These are phyloP conservation scores for Tuber melanosporum DNA, from an alignment of 495 filamentous ascomycete genomes.

Conservation along the genomic window DNA sequence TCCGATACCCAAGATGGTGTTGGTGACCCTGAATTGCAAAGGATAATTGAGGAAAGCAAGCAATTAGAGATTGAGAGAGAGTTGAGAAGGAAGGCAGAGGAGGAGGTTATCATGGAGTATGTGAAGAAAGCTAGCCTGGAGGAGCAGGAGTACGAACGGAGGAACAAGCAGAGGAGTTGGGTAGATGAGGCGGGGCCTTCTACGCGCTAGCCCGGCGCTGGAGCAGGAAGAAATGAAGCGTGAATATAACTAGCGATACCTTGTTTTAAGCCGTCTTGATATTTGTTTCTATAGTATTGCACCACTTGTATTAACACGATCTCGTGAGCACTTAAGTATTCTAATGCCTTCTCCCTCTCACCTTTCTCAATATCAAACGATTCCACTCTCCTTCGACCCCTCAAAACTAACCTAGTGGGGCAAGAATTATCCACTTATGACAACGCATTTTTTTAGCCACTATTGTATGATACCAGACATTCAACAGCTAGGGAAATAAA, in stretches of 20 bases:
- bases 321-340: neutral
- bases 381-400: neutral
- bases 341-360: neutral
- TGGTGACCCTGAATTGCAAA: slow-evolving; percentile 27
- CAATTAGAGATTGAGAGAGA: slow-evolving; percentile 42
- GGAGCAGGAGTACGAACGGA: slow-evolving; percentile 53
- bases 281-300: neutral
- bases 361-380: neutral
- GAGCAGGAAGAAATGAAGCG: neutral
- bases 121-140: slow-evolving; percentile 69
- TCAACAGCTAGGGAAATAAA: neutral
- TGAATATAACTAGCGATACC: neutral
- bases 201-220: neutral
- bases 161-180: neutral
- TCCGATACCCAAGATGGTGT: slow-evolving; percentile 7
- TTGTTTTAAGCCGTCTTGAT: neutral
- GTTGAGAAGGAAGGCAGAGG: slow-evolving; percentile 52
- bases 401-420: neutral
- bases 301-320: neutral
- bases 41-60: slow-evolving; percentile 39
- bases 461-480: neutral
- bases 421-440: neutral
- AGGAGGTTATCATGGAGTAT: slow-evolving; percentile 68
- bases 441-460: neutral
- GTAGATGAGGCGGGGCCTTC: neutral